A percentile compares a stretch with the other conserved stretches of the same genome.
Evolutionary conservation across 108 stramenopile genomes (phyloP).

Genomic region (Skeletonema marinoi): DNA sequence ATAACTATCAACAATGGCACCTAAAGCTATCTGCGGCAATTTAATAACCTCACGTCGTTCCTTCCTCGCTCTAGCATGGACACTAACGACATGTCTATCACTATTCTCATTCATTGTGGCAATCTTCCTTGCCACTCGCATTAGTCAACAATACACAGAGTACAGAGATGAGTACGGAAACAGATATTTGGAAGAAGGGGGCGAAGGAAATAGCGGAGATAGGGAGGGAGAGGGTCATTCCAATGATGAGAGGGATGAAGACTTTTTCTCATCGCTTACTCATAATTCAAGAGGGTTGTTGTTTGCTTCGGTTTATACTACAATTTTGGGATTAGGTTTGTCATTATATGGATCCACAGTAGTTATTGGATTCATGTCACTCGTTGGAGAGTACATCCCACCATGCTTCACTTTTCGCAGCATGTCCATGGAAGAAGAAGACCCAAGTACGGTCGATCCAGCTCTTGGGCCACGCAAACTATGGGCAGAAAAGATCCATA

Average conservation of each 20-base stretch:
- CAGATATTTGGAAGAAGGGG: slow-evolving; percentile 12
- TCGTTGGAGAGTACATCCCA: slow-evolving; percentile 81
- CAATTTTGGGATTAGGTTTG: slow-evolving; percentile 65
- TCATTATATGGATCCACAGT: slow-evolving; percentile 75
- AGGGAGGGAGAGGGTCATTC: slow-evolving; percentile 48
- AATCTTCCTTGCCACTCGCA: slow-evolving; percentile 52
- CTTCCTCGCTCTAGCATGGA: slow-evolving; percentile 84
- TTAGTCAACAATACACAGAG: slow-evolving; percentile 67
- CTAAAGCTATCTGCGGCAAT: slow-evolving; percentile 72
- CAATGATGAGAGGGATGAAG: slow-evolving; percentile 43
- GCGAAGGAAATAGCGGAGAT: slow-evolving; percentile 35
- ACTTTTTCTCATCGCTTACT: slow-evolving; percentile 53
- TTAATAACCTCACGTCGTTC: slow-evolving; percentile 68
- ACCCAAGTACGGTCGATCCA: slow-evolving; percentile 17
- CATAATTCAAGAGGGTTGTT: slow-evolving; percentile 64
- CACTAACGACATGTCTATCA: slow-evolving; percentile 67
- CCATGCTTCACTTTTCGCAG: slow-evolving; percentile 71
- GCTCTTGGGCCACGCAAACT: slow-evolving; percentile 38
- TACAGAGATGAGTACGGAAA: slow-evolving; percentile 23
- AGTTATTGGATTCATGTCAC: slow-evolving; percentile 80
- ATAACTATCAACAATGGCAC: slow-evolving; percentile 11
- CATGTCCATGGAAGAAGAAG: slow-evolving; percentile 46
- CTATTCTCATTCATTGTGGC: slow-evolving; percentile 70
- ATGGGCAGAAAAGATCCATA: slow-evolving; percentile 50
- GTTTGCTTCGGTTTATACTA: slow-evolving; percentile 73